Evolutionary conservation across 2,329 filamentous ascomycete genomes (phyloP), one percentile per base, ranked within the genome.

Genomic region (Trichoderma sp.): DNA sequence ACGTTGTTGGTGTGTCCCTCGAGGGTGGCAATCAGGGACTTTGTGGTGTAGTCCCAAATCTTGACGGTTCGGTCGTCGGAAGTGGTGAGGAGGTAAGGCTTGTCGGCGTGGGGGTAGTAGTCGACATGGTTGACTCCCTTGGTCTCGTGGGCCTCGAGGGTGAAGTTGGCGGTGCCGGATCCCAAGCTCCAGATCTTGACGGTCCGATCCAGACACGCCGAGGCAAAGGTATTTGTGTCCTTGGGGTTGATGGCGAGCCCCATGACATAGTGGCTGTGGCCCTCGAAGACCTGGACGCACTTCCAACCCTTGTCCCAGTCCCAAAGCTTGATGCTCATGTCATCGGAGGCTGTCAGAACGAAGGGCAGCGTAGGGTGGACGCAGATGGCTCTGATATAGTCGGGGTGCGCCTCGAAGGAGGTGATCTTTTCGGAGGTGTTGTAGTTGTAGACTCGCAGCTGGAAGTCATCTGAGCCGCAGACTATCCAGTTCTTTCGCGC

Each of bases 291-390:
- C 78, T 97, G 93, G 39, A 98, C 92, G 75, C 94, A 98, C 78
- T 97, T 97, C 95, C 95, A 99, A 71, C 88, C 88, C 78, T 95
- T 96, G 73, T 99, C 95, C 95, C 95, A 99, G 77, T 99, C 93
- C 93, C 95, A 99, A 58, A 97, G 84, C 84, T 95, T 97, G 76
- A 97, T 97, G 65, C 93, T 97, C 93, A 97, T 96, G 77, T 97
- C 93, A 90, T 97, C 93, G 69, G 91, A 95, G 69, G 95, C 95
- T 63, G 95, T 99, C 67, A 99, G 84, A 61, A 98, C 92, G 74
- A 97, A 98, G 1, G 95, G 93, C 75, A 97, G 93, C 51, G 93
- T 93, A 7, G 95, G 95, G 77, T 99, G 95, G 44, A 99, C 92
- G 69, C 90, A 92, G 72, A 99, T 97, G 58, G 95, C 93, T 73